Conservation (phyloP, 345 rosid genomes). For the Laguncularia racemosa region DNA sequence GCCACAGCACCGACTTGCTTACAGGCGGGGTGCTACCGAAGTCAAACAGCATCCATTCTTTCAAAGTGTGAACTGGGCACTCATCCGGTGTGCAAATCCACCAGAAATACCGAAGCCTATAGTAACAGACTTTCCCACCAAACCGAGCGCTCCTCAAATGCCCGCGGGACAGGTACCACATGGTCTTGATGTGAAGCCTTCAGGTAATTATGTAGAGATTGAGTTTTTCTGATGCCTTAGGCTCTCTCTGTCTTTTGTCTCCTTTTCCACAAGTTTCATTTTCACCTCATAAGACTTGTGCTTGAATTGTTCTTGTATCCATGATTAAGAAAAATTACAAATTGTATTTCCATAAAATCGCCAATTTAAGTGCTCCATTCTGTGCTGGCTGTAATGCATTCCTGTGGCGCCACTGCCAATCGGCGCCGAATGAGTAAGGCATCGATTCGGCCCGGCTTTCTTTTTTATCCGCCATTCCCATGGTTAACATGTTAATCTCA, state of each 20-base stretch:
- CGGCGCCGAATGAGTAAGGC: no score
- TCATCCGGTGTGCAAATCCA: constrained; percentile 34
- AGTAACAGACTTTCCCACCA: constrained; percentile 9
- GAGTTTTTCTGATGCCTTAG: constrained; percentile 29
- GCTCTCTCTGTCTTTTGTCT: neutral
- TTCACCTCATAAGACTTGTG: neutral
- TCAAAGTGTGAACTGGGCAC: constrained; percentile 41
- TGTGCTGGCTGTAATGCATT: no score
- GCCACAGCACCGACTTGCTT: constrained; percentile 33
- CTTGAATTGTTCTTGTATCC: constrained; percentile 1
- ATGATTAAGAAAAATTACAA: no score
- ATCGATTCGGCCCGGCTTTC: no score
- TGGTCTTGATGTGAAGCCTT: constrained; percentile 33
- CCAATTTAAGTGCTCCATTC: no score
- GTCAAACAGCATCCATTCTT: constrained; percentile 43
- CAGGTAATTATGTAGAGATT: constrained; percentile 44
- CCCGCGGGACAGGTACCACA: constrained; percentile 7
- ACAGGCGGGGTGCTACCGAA: constrained; percentile 38
- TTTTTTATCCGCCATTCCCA: no score
- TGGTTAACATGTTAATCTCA: no score
- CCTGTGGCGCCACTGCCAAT: no score
- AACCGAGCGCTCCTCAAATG: constrained; percentile 12
- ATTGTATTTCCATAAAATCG: no score
- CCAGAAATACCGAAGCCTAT: constrained; percentile 37
- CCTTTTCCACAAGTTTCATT: neutral